Evolutionary conservation across 2,329 filamentous ascomycete genomes (phyloP).

Genomic region (Ascosphaera pollenicola): DNA sequence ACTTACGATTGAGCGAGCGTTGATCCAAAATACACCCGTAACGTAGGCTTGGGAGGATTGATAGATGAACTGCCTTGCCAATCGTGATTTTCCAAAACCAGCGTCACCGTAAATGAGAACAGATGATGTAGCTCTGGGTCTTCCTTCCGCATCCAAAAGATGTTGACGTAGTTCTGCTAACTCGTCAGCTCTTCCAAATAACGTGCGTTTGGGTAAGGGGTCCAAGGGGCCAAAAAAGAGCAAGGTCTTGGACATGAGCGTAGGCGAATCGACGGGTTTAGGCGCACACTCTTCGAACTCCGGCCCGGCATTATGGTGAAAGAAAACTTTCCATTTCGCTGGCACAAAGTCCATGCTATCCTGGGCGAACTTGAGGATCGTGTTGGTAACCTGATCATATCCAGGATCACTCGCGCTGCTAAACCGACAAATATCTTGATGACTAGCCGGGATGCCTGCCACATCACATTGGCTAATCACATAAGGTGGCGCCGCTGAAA

Average conservation of each 20-base stretch:
- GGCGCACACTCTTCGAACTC: too few relatives aligned
- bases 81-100: conserved; percentile 46
- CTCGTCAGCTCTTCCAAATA: conserved; percentile 38
- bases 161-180: conserved; percentile 35
- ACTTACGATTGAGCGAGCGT: conserved; percentile 36
- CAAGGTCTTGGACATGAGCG: conserved; percentile 5
- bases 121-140: conserved; percentile 36
- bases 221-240: conserved; percentile 28
- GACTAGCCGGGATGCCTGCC: conserved; percentile 54
- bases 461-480: conserved; percentile 46
- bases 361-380: conserved; percentile 9
- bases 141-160: conserved; percentile 34
- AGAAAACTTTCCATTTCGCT: too few relatives aligned
- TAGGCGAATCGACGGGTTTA: too few relatives aligned
- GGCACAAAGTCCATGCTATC: too few relatives aligned
- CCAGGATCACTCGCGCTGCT: conserved; percentile 41
- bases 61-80: conserved; percentile 46
- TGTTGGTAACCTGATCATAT: conserved; percentile 32
- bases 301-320: too few relatives aligned
- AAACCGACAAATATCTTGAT: conserved; percentile 53
- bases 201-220: conserved; percentile 40
- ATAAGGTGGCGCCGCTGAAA: conserved; percentile 37
- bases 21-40: conserved; percentile 48
- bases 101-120: conserved; percentile 42
- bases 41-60: conserved; percentile 35